phyloP scores from a whole-genome alignment of 2,329 filamentous ascomycete genomes.

The Fusarium camptoceras region DNA sequence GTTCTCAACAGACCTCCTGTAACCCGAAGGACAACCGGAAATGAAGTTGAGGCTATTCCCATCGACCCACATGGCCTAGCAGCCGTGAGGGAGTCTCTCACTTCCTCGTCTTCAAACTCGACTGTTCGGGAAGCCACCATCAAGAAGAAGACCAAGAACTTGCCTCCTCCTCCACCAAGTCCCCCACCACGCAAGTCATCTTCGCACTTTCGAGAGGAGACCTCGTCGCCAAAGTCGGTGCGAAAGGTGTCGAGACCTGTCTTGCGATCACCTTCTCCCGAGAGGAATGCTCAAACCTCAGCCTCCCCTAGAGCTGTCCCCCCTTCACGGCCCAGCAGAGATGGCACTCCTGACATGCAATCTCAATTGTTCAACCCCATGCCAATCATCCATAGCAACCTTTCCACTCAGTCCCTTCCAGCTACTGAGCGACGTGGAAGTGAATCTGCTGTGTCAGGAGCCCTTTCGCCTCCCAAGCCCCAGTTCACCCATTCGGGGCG shows the following conservation, averaged over 20 bases:
- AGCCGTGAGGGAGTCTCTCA: conserved; percentile 75
- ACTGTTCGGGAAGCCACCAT: conserved; percentile 68
- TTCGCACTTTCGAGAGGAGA: conserved; percentile 61
- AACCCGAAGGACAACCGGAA: conserved; percentile 68
- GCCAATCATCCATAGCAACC: conserved; percentile 72
- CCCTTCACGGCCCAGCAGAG: conserved; percentile 74
- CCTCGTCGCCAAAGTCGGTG: conserved; percentile 55
- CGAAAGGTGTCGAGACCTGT: conserved; percentile 47
- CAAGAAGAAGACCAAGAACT: conserved; percentile 57
- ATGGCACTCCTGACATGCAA: conserved; percentile 73
- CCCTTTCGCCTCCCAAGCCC: conserved; percentile 52
- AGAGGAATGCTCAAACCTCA: conserved; percentile 43
- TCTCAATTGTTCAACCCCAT: conserved; percentile 64
- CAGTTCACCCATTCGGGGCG: conserved; percentile 47
- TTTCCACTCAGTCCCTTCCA: conserved; percentile 61
- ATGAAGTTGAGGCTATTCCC: conserved; percentile 59
- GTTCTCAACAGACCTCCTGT: conserved; percentile 68
- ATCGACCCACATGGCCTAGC: conserved; percentile 69
- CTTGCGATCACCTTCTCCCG: conserved; percentile 51
- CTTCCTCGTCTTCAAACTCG: conserved; percentile 78
- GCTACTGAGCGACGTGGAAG: conserved; percentile 58
- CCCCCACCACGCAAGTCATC: conserved; percentile 73
- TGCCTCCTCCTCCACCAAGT: conserved; percentile 66
- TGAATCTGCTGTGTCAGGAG: conserved; percentile 52
- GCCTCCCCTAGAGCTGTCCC: conserved; percentile 54